Conservation (phyloP, 371 early-diverging fungal genomes). For the Gilbertella persicaria region DNA sequence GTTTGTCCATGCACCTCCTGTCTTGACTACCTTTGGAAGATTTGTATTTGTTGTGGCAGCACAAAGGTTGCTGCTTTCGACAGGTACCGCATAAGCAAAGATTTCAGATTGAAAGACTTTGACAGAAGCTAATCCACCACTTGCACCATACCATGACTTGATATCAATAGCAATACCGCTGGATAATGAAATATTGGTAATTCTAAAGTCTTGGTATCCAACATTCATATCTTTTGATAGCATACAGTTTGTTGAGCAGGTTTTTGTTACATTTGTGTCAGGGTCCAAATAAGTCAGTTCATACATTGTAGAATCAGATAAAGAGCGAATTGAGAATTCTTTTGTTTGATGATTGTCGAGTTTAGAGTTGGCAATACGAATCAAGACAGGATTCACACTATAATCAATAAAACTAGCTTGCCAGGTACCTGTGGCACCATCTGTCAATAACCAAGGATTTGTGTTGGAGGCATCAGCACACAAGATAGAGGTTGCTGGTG, state of each 20-base stretch:
- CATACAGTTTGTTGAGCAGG: conserved; percentile 65
- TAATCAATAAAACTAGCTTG: conserved; percentile 56
- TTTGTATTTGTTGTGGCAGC: background rate
- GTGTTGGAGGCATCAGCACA: conserved; percentile 46
- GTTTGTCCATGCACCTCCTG: conserved; percentile 5
- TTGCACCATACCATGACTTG: conserved; percentile 71
- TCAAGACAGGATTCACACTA: conserved; percentile 62
- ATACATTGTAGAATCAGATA: conserved; percentile 16
- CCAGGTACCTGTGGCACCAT: conserved; percentile 68
- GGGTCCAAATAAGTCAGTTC: conserved; percentile 70
- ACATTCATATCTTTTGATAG: conserved; percentile 44
- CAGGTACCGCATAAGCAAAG: conserved; percentile 30
- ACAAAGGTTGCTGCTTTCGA: conserved; percentile 26
- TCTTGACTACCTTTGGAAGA: background rate
- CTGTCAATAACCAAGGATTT: conserved; percentile 64
- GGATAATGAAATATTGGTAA: conserved; percentile 43
- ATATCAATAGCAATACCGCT: conserved; percentile 66
- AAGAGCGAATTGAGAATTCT: conserved; percentile 52
- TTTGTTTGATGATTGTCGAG: conserved; percentile 65
- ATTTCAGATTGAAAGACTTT: conserved; percentile 65
- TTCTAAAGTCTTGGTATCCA: conserved; percentile 62
- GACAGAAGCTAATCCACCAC: conserved; percentile 72
- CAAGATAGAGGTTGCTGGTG: conserved; percentile 48
- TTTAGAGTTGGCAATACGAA: conserved; percentile 69
- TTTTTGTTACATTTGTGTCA: conserved; percentile 29